These are phyloP conservation scores for Multifurca ochricompacta DNA, from an alignment of 768 basidiomycete species.

Conservation along the genomic window DNA sequence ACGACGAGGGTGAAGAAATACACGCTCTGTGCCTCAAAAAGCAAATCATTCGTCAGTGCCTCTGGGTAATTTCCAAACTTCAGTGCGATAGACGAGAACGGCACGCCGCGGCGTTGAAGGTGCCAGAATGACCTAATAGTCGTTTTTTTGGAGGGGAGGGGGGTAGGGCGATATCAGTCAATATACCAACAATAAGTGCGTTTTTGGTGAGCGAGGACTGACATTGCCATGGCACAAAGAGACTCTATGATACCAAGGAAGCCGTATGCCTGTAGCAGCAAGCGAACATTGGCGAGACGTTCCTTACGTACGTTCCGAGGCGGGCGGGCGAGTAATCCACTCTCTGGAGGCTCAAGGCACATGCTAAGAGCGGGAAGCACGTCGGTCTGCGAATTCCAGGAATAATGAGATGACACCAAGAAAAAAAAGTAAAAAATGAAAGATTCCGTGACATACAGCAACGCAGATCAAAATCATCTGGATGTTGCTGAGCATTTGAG, in stretches of 20 bases:
- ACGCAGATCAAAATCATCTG: conserved; percentile 49
- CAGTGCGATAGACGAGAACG: conserved; percentile 40
- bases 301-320: conserved; percentile 51
- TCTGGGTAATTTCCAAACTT: conserved; percentile 38
- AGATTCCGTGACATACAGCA: conserved; percentile 19
- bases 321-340: conserved; percentile 45
- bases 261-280: conserved; percentile 50
- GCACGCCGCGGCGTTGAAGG: conserved; percentile 38
- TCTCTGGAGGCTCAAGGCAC: conserved; percentile 54
- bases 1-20: conserved; percentile 46
- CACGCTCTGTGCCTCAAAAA: conserved; percentile 43
- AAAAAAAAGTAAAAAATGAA: not conserved
- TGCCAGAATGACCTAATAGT: conserved; percentile 33
- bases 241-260: conserved; percentile 46
- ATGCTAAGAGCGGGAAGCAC: conserved; percentile 47
- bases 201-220: too few species aligned
- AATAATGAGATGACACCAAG: too few species aligned
- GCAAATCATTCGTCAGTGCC: conserved; percentile 32
- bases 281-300: conserved; percentile 43
- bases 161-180: conserved; percentile 16
- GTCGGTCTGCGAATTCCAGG: conserved; percentile 42
- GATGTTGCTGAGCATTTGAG: conserved; percentile 35
- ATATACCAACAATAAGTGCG: too few species aligned
- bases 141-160: not conserved
- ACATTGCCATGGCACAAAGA: conserved; percentile 44